These are phyloP conservation scores for Pholiota adiposa DNA, from an alignment of 1,284 basidiomycete genomes.

Conservation along the genomic window DNA sequence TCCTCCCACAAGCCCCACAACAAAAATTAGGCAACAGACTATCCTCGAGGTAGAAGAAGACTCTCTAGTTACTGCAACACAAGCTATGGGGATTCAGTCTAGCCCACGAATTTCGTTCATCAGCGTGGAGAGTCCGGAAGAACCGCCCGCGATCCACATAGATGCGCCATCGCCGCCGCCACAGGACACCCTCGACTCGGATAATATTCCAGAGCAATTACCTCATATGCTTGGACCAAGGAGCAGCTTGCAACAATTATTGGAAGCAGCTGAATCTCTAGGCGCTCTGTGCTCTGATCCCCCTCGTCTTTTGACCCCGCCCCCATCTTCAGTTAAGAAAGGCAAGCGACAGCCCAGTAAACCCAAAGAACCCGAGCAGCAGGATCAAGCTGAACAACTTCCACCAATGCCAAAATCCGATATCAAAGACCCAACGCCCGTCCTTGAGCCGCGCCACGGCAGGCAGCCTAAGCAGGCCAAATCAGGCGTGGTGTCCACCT, in stretches of 20 bases:
- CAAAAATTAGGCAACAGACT: too few relatives aligned
- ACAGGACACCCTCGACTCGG: background rate
- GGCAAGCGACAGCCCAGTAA: too few relatives aligned
- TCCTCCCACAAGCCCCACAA: background rate
- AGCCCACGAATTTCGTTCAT: background rate
- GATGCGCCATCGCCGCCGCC: background rate
- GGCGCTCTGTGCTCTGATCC: too few relatives aligned
- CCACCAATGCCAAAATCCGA: background rate
- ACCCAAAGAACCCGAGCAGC: background rate
- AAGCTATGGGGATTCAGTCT: conserved; percentile 1
- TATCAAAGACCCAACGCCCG: background rate
- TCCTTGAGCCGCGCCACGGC: background rate
- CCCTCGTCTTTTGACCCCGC: too few relatives aligned
- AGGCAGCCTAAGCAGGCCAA: conserved; percentile 6
- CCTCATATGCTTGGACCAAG: background rate
- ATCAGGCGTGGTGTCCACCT: conserved; percentile 17
- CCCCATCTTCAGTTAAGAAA: too few relatives aligned
- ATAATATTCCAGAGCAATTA: background rate
- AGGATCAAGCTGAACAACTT: background rate
- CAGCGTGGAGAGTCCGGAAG: background rate
- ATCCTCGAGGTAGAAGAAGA: conserved; percentile 1
- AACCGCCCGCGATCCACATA: background rate
- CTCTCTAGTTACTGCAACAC: background rate
- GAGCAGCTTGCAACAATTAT: background rate
- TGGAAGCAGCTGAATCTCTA: background rate